Evolutionary conservation across 169 alveolate species (phyloP).

Genomic region (Prorocentrum cordatum): DNA sequence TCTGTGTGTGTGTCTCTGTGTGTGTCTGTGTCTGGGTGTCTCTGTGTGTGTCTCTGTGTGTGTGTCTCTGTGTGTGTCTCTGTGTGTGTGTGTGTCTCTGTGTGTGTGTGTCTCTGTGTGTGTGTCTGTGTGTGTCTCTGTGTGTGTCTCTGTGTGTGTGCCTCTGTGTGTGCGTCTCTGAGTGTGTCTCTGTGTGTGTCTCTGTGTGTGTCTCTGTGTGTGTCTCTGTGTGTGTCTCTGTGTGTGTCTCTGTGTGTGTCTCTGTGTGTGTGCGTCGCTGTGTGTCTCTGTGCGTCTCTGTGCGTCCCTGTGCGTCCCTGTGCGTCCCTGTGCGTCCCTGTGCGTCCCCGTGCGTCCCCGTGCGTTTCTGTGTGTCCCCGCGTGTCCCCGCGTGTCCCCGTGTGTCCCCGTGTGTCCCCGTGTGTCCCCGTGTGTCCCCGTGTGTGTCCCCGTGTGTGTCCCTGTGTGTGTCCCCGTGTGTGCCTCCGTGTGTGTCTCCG

Average conservation of each 20-base stretch:
- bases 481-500: neutral
- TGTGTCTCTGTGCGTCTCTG: neutral
- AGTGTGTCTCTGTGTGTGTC: neutral
- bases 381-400: neutral
- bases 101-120: neutral
- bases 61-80: neutral
- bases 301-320: neutral
- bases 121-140: neutral
- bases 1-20: neutral
- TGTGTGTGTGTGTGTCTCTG: neutral
- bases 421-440: neutral
- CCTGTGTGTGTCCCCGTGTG: neutral
- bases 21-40: slow-evolving; percentile 1
- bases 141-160: neutral
- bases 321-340: neutral
- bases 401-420: neutral
- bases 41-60: neutral
- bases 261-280: neutral
- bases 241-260: neutral
- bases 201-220: neutral
- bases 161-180: neutral
- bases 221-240: neutral
- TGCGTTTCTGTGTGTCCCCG: neutral
- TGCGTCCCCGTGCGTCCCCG: neutral
- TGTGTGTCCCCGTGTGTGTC: neutral